Evolutionary conservation across 176 grass and related monocot species (phyloP).

Genomic region (Cenchrus americanus): DNA sequence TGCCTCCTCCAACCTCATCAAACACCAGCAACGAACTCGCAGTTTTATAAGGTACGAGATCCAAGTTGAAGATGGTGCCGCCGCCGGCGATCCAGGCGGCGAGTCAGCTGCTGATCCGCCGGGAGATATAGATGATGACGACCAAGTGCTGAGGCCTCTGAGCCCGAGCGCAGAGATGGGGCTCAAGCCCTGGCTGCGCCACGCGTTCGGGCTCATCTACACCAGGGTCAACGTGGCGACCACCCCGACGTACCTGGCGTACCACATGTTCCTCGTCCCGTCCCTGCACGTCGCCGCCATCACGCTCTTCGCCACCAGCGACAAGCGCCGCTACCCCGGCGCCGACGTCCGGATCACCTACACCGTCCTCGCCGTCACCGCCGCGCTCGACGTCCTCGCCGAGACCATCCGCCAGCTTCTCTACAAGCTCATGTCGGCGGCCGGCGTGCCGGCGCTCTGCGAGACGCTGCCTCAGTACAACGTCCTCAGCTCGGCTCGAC

Average conservation of each 20-base stretch:
- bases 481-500: background rate
- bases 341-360: background rate
- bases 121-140: too few relatives aligned
- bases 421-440: background rate
- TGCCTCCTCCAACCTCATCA: too few relatives aligned
- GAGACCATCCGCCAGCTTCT: background rate
- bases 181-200: background rate
- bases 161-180: too few relatives aligned
- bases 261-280: background rate
- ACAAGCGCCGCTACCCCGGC: background rate
- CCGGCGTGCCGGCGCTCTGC: too few relatives aligned
- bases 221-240: background rate
- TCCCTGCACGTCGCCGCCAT: background rate
- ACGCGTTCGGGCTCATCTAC: background rate
- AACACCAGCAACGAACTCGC: too few relatives aligned
- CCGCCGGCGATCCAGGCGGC: too few relatives aligned
- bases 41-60: too few relatives aligned
- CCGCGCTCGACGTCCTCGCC: background rate
- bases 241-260: background rate
- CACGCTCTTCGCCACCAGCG: background rate
- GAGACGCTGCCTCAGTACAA: background rate
- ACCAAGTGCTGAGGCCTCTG: too few relatives aligned
- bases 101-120: too few relatives aligned
- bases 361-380: background rate
- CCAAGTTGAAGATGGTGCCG: background rate